Evolutionary conservation across 1,139 yeast genomes (phyloP).

Genomic region (Zygosaccharomyces sapae): DNA sequence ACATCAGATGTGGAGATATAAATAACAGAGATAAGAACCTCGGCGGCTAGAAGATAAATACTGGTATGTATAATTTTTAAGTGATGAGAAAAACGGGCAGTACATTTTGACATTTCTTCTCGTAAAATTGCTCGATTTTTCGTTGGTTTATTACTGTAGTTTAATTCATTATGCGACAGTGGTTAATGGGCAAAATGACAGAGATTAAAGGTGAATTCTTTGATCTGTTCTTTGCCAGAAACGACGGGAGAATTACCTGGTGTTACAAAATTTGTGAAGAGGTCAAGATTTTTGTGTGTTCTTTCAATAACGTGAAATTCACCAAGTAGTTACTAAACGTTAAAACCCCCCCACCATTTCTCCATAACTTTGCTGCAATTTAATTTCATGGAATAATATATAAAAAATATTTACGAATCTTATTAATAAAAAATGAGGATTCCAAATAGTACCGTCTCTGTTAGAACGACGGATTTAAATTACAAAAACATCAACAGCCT

Average conservation of each 20-base stretch:
- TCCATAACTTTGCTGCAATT: not conserved
- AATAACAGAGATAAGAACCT: not conserved
- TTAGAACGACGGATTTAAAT: not conserved
- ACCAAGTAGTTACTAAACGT: not conserved
- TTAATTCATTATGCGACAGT: no score
- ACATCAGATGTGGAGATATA: not conserved
- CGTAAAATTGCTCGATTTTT: not conserved
- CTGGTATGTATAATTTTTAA: not conserved
- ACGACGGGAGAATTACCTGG: no score
- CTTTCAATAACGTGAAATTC: no score
- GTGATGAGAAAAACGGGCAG: not conserved
- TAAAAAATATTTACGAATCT: conserved; percentile 2
- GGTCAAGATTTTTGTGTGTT: no score
- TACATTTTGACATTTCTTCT: no score
- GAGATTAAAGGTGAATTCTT: no score
- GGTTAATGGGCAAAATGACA: no score
- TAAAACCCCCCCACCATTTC: no score
- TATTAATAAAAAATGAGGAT: not conserved
- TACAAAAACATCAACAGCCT: not conserved
- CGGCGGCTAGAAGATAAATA: not conserved
- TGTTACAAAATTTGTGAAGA: no score
- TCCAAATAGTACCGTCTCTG: not conserved
- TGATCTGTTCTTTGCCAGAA: no score
- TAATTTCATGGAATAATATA: not conserved
- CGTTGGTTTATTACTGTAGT: not conserved